These are phyloP conservation scores for Giardia duodenalis DNA, from an alignment of 208 protist genomes.

Conservation along the genomic window DNA sequence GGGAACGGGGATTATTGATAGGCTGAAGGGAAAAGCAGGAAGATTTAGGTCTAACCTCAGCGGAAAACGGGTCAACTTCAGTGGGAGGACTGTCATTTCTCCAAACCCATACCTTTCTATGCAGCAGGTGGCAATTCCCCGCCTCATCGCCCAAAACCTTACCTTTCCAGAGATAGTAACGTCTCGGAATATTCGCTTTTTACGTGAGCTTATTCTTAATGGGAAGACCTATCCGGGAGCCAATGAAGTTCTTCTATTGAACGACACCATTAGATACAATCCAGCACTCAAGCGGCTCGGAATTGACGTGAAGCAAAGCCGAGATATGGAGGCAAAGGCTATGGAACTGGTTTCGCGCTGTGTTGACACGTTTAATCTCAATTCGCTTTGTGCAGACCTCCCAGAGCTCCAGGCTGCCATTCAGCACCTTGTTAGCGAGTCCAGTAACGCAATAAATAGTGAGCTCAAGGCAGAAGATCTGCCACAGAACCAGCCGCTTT, in stretches of 20 bases:
- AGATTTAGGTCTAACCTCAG: conserved; percentile 93
- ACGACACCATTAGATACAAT: background rate
- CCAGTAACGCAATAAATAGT: background rate
- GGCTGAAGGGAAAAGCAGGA: conserved; percentile 95
- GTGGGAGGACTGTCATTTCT: conserved; percentile 93
- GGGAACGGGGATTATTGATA: conserved; percentile 66
- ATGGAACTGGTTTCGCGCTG: background rate
- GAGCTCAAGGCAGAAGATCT: background rate
- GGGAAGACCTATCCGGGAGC: background rate
- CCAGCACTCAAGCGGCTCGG: background rate
- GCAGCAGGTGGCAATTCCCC: conserved; percentile 84
- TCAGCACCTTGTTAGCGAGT: background rate
- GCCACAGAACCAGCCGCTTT: too few species aligned
- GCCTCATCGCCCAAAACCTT: conserved; percentile 75
- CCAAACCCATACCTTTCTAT: conserved; percentile 94
- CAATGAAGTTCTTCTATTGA: background rate
- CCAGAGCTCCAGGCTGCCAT: background rate
- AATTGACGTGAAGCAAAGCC: background rate
- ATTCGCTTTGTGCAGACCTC: background rate
- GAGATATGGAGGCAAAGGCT: background rate
- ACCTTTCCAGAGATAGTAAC: conserved; percentile 85
- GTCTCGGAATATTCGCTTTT: conserved; percentile 66
- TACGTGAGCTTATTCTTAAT: conserved; percentile 52
- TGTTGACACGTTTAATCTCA: background rate
- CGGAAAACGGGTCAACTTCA: conserved; percentile 98